phyloP scores from a whole-genome alignment of 2,329 filamentous ascomycete species.

The Fusarium sp. region DNA sequence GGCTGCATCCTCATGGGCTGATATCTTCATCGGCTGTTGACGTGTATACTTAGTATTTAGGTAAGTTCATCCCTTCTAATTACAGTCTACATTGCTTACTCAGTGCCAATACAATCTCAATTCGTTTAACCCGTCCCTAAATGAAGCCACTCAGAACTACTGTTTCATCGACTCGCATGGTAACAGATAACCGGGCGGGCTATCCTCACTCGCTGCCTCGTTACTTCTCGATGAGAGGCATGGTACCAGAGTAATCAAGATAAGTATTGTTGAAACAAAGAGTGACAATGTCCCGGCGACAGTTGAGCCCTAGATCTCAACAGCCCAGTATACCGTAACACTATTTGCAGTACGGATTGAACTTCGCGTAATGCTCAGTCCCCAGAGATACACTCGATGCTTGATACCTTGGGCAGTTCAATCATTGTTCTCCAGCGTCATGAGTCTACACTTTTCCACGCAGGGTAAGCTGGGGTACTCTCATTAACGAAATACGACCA shows the following conservation, averaged over 20 bases:
- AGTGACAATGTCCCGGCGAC: no score
- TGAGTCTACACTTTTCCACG: background rate
- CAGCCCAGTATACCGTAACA: no score
- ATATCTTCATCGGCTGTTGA: background rate
- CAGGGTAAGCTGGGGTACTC: no score
- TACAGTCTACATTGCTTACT: background rate
- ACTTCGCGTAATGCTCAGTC: no score
- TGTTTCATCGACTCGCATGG: no score
- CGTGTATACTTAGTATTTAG: background rate
- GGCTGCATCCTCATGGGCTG: background rate
- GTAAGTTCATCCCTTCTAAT: background rate
- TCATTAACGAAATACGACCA: background rate
- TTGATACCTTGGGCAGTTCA: background rate
- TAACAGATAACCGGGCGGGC: no score
- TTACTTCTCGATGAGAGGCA: background rate
- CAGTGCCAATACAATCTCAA: background rate
- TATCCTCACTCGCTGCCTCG: background rate
- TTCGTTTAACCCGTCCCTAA: no score
- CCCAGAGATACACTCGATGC: no score
- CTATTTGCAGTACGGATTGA: no score
- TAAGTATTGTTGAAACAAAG: no score
- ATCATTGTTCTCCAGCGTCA: background rate
- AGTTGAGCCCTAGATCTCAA: background rate
- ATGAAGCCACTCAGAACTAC: no score
- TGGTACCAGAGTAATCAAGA: background rate